Evolutionary conservation across 345 rosid genomes (phyloP).

Genomic region (Lumnitzera littorea): DNA sequence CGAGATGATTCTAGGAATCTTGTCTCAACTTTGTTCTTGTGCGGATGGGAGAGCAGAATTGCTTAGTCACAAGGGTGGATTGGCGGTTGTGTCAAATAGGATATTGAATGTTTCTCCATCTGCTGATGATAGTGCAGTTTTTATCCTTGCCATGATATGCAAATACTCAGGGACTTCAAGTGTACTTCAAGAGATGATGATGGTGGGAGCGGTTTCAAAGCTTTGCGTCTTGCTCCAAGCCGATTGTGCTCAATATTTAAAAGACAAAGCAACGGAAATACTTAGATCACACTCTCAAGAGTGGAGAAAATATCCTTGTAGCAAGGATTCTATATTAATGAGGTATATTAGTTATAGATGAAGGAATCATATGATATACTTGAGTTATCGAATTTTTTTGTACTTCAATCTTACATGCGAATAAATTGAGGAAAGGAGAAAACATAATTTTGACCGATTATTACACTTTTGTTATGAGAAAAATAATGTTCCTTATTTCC

Average conservation of each 20-base stretch:
- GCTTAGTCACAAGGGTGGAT: conserved; percentile 40
- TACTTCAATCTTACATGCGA: no score
- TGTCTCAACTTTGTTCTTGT: conserved; percentile 52
- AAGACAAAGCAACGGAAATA: conserved; percentile 43
- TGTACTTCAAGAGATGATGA: conserved; percentile 56
- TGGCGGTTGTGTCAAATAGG: conserved; percentile 53
- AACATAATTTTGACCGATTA: no score
- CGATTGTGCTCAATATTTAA: conserved; percentile 35
- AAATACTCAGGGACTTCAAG: conserved; percentile 32
- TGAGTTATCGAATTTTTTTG: no score
- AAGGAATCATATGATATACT: background rate
- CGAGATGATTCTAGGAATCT: conserved; percentile 43
- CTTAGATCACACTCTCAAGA: conserved; percentile 41
- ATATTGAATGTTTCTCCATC: conserved; percentile 40
- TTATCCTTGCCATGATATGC: conserved; percentile 37
- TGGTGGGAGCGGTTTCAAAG: conserved; percentile 46
- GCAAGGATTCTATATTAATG: conserved; percentile 21
- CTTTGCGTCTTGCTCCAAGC: conserved; percentile 44
- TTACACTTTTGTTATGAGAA: no score
- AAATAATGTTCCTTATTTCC: no score
- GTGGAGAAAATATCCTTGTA: conserved; percentile 60
- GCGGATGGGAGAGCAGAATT: conserved; percentile 66
- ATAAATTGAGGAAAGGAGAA: no score
- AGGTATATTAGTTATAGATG: conserved; percentile 4
- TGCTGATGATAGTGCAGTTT: conserved; percentile 46